Evolutionary conservation across 208 protist genomes (phyloP), one percentile per base, ranked within the genome.

Genomic region (Acanthamoeba royreba): DNA sequence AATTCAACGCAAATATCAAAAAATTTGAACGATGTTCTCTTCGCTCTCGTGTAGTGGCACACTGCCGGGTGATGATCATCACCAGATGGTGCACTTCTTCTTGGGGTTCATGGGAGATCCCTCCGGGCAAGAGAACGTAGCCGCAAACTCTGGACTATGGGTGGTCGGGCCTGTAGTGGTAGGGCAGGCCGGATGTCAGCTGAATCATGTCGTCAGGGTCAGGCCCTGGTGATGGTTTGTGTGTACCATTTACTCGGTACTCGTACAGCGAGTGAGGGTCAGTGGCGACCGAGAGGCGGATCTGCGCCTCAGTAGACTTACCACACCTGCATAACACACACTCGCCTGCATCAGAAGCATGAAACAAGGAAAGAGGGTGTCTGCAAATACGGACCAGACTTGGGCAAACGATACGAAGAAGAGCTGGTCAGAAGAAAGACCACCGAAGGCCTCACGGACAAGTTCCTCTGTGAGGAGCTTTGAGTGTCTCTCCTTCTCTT

Each of bases 391-490:
- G 66, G 22, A 74, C 86, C 86, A 92, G 86, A 58, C 25, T 42
- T 92, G 86, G 4, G 86, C 86, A 33, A 77, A 92, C 53, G 86
- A 92, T n/a, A 92, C 86, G 31, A 92, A 92, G 86, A 92, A 92
- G 38, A 92, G 86, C 86, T 92, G 49, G 40, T 66, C 86, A 55
- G 31, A 33, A 5, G 49, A 52, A 17, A 92, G 42, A 7, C 86
- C 86, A 5, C 35, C 86, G n/a, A 92, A 92, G 19, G 35, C 43
- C 86, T 92, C 43, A 15, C 33, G 49, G 40, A 74, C 52, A n/a
- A 92, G 52, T 8, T 69, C 58, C 11, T 92, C 86, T 15, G 49
- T 55, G 38, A 92, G 31, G n/a, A 61, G 72, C n/a, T 31, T 15
- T 9, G 3, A 28, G 1, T 35, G 13, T 1, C 11, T 9, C 31